Conservation (phyloP, 352 stramenopile species). For the Phytophthora macrochlamydospora region DNA sequence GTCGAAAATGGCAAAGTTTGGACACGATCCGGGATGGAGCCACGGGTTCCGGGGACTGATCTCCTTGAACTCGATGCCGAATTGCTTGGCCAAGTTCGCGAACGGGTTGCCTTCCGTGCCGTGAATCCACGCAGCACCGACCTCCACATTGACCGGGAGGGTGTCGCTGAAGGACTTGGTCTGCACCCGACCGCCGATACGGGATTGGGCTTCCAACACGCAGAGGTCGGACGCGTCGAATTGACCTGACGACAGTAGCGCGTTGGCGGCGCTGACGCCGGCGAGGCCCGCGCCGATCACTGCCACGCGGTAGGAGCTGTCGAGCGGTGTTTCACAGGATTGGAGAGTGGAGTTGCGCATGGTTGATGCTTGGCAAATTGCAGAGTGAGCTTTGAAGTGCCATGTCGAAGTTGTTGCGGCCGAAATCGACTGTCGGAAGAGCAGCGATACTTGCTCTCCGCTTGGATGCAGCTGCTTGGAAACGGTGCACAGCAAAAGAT, state of each 20-base stretch:
- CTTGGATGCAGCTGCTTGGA: conserved; percentile 30
- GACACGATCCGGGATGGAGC: conserved; percentile 61
- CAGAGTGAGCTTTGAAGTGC: conserved; percentile 18
- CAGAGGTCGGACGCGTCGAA: conserved; percentile 41
- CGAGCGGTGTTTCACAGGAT: conserved; percentile 13
- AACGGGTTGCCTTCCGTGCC: conserved; percentile 53
- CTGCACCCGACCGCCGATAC: conserved; percentile 61
- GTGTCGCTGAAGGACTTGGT: conserved; percentile 52
- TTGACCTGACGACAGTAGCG: conserved; percentile 41
- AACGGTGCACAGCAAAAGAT: not conserved
- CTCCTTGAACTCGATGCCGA: conserved; percentile 54
- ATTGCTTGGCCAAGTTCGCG: conserved; percentile 38
- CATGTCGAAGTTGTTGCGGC: not conserved
- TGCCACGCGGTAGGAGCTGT: conserved; percentile 40
- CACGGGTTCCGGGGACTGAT: conserved; percentile 67
- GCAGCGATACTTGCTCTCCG: not conserved
- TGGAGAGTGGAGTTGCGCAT: conserved; percentile 25
- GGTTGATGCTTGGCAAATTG: conserved; percentile 24
- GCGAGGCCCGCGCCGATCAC: conserved; percentile 59
- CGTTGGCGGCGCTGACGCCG: conserved; percentile 48
- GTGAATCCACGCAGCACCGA: conserved; percentile 70
- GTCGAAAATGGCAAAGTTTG: conserved; percentile 51
- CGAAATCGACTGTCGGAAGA: not conserved
- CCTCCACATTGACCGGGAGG: conserved; percentile 54
- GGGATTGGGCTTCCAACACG: conserved; percentile 54